Evolutionary conservation across 176 grass and related monocot species (phyloP), one percentile per base, ranked within the genome.

Genomic region (Typha latifolia): DNA sequence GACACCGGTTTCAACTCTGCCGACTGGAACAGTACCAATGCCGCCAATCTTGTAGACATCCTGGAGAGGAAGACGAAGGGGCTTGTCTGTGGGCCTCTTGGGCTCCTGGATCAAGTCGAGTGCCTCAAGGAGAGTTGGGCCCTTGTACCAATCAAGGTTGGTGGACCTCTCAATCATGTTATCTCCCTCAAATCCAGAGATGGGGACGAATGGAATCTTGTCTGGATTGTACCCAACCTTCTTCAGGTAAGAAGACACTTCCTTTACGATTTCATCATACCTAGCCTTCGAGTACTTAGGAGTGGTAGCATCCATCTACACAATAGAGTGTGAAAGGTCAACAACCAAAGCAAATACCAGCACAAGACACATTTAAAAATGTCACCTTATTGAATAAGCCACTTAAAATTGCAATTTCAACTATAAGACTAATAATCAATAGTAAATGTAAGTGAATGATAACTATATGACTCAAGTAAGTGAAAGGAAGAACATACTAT

Each of bases 11-110:
- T 43, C 37, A 43, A 43, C 37, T 43, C 37, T 43, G 14, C 64
- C 64, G 0, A 66, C 64, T 4, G 64, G 64, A 19, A 66, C 64
- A 48, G 64, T 48, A 1, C 64, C 64, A 12, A 66, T 66, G 27
- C 63, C 63, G 12, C 63, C 63, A 19, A 66, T 66, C 63, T 66
- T 66, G 63, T 66, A 66, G 10, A 66, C 63, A 66, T 66, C 63
- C 32, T 66, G 64, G 47, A 66, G 64, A 3, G 64, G 64, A 32
- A 66, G 64, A 18, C 64, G 64, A 2, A 66, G 64, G 32, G 64
- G 64, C 64, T 66, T 66, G 64, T 66, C 64, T 20, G 32, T 47
- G 27, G 64, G 64, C 32, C 64, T 66, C 64, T 66, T 66, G 37
- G 37, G 37, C 37, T 43, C 37, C 5, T 43, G 5, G 37, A 43